Conservation (phyloP, 148 eudicot genomes). For the Persicaria maculosa region DNA sequence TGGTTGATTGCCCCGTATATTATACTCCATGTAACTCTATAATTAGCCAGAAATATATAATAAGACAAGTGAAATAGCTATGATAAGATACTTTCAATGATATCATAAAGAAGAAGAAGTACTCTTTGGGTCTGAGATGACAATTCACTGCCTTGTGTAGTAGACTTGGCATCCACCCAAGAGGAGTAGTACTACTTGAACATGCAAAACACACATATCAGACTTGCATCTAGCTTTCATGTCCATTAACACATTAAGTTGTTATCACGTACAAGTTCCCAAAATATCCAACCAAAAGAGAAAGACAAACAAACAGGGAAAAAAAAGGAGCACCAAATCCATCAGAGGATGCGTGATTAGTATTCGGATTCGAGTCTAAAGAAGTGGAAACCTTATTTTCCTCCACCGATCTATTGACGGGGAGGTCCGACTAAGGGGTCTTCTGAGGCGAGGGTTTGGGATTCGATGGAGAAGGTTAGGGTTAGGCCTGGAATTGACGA, state of each 20-base stretch:
- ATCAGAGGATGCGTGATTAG: slow-evolving; percentile 17
- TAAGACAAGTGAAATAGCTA: slow-evolving; percentile 10
- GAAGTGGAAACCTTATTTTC: slow-evolving; percentile 2
- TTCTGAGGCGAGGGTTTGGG: slow-evolving; percentile 40
- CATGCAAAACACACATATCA: slow-evolving; percentile 30
- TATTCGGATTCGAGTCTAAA: background rate
- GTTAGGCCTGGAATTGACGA: slow-evolving; percentile 21
- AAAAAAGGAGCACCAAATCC: slow-evolving; percentile 14
- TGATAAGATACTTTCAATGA: background rate
- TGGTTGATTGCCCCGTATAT: slow-evolving; percentile 51
- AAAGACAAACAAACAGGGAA: background rate
- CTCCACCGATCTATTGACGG: background rate
- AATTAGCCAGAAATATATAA: slow-evolving; percentile 7
- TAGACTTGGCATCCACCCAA: slow-evolving; percentile 48
- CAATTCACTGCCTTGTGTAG: slow-evolving; percentile 34
- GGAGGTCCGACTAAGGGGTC: slow-evolving; percentile 20
- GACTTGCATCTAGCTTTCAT: background rate
- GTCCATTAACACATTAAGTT: background rate
- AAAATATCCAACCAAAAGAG: background rate
- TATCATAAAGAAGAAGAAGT: slow-evolving; percentile 12
- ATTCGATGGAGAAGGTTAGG: slow-evolving; percentile 19
- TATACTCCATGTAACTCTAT: slow-evolving; percentile 52
- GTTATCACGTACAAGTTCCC: background rate
- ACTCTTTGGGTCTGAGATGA: slow-evolving; percentile 56
- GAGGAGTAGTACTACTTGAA: slow-evolving; percentile 57